Conservation (phyloP, 257 asterid genomes). For the Perilla frutescens region DNA sequence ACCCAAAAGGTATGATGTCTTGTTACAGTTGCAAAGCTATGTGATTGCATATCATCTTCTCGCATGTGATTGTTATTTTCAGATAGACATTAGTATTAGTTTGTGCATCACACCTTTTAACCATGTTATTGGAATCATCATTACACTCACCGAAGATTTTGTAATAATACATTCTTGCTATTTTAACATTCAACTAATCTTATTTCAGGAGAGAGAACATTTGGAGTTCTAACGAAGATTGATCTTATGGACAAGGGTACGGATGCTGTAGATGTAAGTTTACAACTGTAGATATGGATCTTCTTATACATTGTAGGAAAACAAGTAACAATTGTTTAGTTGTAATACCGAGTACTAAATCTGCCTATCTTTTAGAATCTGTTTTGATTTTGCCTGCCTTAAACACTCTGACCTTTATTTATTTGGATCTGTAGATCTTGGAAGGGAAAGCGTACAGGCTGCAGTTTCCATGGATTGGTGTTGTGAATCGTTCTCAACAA, state of each 20-base stretch:
- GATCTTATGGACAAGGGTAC: constrained; percentile 99
- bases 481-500: constrained; percentile 93
- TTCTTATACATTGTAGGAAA: constrained; percentile 15
- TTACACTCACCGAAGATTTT: constrained; percentile 17
- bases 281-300: constrained; percentile 25
- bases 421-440: constrained; percentile 65
- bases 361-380: constrained; percentile 9
- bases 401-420: constrained; percentile 26
- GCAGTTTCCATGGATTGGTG: constrained; percentile 99
- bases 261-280: constrained; percentile 91
- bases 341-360: neutral
- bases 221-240: constrained; percentile 85
- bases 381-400: constrained; percentile 5
- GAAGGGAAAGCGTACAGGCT: constrained; percentile 89
- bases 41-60: neutral
- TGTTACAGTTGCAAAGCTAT: neutral
- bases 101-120: constrained; percentile 10
- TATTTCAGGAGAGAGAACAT: constrained; percentile 87
- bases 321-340: constrained; percentile 5
- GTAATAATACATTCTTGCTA: neutral
- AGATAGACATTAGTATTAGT: constrained; percentile 19
- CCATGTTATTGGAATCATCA: neutral
- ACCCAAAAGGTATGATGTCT: constrained; percentile 71
- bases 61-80: constrained; percentile 23
- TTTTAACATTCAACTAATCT: constrained; percentile 30